These are phyloP conservation scores for Aureobasidium vineae DNA, from an alignment of 2,329 filamentous ascomycete species.

Conservation along the genomic window DNA sequence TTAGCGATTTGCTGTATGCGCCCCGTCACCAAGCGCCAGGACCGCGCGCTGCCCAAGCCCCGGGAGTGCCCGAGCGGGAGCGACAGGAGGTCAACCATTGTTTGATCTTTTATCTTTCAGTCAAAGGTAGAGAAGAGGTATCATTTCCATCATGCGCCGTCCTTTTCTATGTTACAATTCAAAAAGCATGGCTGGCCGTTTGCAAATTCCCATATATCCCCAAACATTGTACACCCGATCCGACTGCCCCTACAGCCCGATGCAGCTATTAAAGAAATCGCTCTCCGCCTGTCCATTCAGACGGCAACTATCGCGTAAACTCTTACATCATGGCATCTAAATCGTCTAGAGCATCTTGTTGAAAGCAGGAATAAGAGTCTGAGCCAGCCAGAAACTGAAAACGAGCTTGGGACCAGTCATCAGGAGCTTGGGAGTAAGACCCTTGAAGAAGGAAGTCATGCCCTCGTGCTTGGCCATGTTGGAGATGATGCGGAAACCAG, in stretches of 20 bases:
- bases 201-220: slow-evolving; percentile 13
- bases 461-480: slow-evolving; percentile 96
- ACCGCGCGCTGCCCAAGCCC: not conserved
- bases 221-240: slow-evolving; percentile 11
- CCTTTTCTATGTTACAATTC: slow-evolving; percentile 22
- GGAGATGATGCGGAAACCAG: slow-evolving; percentile 83
- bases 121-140: slow-evolving; percentile 26
- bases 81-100: slow-evolving; percentile 2
- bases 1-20: slow-evolving; percentile 1
- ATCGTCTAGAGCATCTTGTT: slow-evolving; percentile 59
- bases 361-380: slow-evolving; percentile 95
- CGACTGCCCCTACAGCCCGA: slow-evolving; percentile 3
- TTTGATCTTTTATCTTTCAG: not conserved
- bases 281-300: not conserved
- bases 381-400: slow-evolving; percentile 99
- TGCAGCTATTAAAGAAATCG: slow-evolving; percentile 12
- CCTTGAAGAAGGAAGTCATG: slow-evolving; percentile 90
- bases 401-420: slow-evolving; percentile 99
- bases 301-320: not conserved
- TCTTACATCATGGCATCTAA: slow-evolving; percentile 10
- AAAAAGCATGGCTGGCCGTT: slow-evolving; percentile 17
- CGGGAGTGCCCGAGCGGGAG: not conserved
- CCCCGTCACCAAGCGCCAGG: slow-evolving; percentile 6
- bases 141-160: slow-evolving; percentile 25
- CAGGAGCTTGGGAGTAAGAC: slow-evolving; percentile 90